These are phyloP conservation scores for Oehlia diaphana DNA, from an alignment of 192 early-diverging fungal genomes.

Conservation along the genomic window DNA sequence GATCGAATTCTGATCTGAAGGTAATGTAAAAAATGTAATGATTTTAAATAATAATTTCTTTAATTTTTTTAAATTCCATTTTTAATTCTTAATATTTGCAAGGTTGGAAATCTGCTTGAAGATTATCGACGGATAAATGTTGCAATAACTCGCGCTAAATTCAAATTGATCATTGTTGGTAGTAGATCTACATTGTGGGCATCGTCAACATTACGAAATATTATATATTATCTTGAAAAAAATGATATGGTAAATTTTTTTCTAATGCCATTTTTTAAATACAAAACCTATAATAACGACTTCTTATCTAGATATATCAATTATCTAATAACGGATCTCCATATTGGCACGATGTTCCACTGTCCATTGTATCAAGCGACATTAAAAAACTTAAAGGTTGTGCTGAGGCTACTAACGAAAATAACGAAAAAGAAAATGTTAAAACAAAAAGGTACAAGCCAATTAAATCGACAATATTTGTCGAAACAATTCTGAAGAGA, in stretches of 20 bases:
- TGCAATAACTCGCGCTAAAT: slow-evolving; percentile 86
- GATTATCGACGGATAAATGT: slow-evolving; percentile 96
- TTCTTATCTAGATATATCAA: background rate
- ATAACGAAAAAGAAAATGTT: background rate
- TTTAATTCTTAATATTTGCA: background rate
- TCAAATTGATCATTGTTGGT: slow-evolving; percentile 89
- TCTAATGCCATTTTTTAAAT: background rate
- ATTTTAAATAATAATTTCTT: background rate
- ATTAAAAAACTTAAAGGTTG: background rate
- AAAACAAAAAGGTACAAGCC: background rate
- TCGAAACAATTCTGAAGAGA: background rate
- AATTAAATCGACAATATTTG: background rate
- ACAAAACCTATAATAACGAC: background rate
- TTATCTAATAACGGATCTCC: background rate
- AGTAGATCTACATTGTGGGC: slow-evolving; percentile 68
- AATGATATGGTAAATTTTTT: background rate
- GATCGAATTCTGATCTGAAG: slow-evolving; percentile 69
- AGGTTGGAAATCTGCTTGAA: slow-evolving; percentile 81
- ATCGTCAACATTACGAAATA: slow-evolving; percentile 54
- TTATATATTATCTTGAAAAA: slow-evolving; percentile 50
- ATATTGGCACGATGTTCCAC: slow-evolving; percentile 6
- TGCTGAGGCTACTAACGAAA: background rate
- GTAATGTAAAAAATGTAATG: slow-evolving; percentile 36
- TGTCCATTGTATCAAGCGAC: background rate
- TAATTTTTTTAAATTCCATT: background rate